These are phyloP conservation scores for Aspergillus sp. DNA, from an alignment of 2,329 filamentous ascomycete species.

Conservation along the genomic window DNA sequence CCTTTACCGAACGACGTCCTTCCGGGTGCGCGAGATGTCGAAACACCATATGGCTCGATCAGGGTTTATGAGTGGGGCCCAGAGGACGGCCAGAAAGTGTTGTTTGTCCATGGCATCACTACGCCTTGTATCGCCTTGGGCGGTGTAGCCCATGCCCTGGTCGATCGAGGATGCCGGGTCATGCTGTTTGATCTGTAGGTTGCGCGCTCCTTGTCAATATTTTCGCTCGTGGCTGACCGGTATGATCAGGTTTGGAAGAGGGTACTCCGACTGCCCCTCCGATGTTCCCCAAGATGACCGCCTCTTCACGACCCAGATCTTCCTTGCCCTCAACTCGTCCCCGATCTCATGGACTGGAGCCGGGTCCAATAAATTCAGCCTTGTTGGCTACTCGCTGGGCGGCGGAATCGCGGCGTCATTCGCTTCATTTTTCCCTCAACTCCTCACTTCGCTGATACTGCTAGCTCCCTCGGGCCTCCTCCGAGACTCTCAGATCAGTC, in stretches of 20 bases:
- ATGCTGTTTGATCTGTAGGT: conserved; percentile 60
- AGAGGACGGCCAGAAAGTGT: conserved; percentile 57
- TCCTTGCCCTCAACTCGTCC: conserved; percentile 62
- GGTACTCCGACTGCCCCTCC: conserved; percentile 61
- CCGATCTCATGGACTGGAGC: conserved; percentile 55
- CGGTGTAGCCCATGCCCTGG: conserved; percentile 57
- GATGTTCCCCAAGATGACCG: conserved; percentile 62
- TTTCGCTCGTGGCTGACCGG: neutral
- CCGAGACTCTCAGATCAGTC: conserved; percentile 52
- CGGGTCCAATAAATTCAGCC: conserved; percentile 48
- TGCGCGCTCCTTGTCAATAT: neutral
- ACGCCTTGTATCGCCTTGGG: conserved; percentile 65
- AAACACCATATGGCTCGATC: conserved; percentile 54
- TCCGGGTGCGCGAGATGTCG: conserved; percentile 53
- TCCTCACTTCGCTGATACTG: conserved; percentile 62
- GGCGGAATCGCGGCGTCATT: conserved; percentile 65
- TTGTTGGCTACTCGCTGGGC: conserved; percentile 73
- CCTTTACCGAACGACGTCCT: conserved; percentile 63
- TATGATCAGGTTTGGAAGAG: conserved; percentile 48
- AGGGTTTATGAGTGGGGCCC: conserved; percentile 76
- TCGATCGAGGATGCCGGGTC: conserved; percentile 59
- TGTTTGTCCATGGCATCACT: conserved; percentile 72
- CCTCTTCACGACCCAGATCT: conserved; percentile 63
- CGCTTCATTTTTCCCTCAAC: conserved; percentile 56
- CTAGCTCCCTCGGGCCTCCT: conserved; percentile 73